Conservation (phyloP, 495 filamentous ascomycete species). For the Immersiella caudata region DNA sequence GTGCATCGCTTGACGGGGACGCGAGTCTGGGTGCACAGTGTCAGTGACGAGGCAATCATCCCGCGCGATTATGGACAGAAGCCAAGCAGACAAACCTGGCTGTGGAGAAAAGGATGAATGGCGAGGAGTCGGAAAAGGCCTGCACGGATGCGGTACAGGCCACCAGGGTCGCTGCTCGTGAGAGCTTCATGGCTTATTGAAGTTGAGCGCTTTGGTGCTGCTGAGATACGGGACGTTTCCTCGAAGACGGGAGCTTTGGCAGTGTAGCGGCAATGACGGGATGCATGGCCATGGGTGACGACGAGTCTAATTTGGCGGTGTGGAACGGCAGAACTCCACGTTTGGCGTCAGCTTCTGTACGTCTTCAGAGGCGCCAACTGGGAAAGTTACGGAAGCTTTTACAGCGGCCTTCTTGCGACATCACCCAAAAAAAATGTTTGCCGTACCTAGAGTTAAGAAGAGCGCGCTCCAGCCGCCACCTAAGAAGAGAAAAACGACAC, state of each 20-base stretch:
- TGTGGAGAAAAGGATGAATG: constrained; percentile 82
- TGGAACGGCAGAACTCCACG: background rate
- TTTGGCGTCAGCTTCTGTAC: constrained; percentile 1
- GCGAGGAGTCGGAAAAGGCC: constrained; percentile 83
- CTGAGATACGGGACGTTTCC: constrained; percentile 19
- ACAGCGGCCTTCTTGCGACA: constrained; percentile 28
- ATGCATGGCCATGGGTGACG: constrained; percentile 8
- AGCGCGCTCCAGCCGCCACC: constrained; percentile 48
- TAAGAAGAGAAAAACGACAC: constrained; percentile 67
- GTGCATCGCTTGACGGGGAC: constrained; percentile 30
- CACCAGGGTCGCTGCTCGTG: constrained; percentile 61
- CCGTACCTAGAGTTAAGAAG: constrained; percentile 54
- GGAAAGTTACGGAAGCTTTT: constrained; percentile 34
- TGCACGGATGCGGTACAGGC: constrained; percentile 61
- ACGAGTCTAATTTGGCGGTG: constrained; percentile 15
- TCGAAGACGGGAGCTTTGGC: background rate
- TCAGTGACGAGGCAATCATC: constrained; percentile 6
- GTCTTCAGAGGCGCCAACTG: constrained; percentile 11
- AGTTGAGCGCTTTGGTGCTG: constrained; percentile 16
- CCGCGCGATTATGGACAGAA: constrained; percentile 16
- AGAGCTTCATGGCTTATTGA: constrained; percentile 60
- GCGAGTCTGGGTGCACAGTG: constrained; percentile 35
- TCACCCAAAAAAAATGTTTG: constrained; percentile 44
- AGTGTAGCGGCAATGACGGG: background rate
- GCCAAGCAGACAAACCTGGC: constrained; percentile 61